A percentile compares a stretch with the other conserved stretches of the same genome.
These are phyloP conservation scores for Heritiera littoralis DNA, from an alignment of 345 rosid species.

Conservation along the genomic window DNA sequence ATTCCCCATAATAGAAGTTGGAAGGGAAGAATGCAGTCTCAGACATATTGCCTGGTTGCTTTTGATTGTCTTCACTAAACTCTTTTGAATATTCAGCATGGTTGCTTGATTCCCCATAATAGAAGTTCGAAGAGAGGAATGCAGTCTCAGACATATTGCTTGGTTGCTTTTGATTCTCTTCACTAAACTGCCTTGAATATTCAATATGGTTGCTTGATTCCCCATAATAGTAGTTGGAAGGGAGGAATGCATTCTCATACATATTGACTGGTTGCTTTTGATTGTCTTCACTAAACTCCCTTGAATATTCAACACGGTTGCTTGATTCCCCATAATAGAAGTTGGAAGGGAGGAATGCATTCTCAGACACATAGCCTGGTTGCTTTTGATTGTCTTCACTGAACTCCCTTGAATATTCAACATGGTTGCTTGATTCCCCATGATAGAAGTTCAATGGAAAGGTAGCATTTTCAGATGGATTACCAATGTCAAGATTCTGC, in stretches of 20 bases:
- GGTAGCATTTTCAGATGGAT: background rate
- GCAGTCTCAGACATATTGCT: background rate
- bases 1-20: slow-evolving; percentile 55
- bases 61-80: slow-evolving; percentile 46
- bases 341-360: slow-evolving; percentile 41
- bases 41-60: slow-evolving; percentile 37
- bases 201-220: slow-evolving; percentile 55
- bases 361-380: slow-evolving; percentile 38
- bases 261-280: slow-evolving; percentile 20
- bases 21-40: slow-evolving; percentile 44
- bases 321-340: slow-evolving; percentile 60
- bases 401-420: slow-evolving; percentile 37
- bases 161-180: too few relatives aligned
- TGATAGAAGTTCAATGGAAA: background rate
- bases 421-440: slow-evolving; percentile 37
- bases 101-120: slow-evolving; percentile 13
- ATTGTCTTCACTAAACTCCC: slow-evolving; percentile 26
- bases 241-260: slow-evolving; percentile 43
- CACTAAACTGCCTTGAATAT: slow-evolving; percentile 37
- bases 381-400: slow-evolving; percentile 54
- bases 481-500: slow-evolving; percentile 2
- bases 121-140: background rate
- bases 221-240: slow-evolving; percentile 50
- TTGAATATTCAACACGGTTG: slow-evolving; percentile 41
- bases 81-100: slow-evolving; percentile 50